These are phyloP conservation scores for Penicillium waksmanii DNA, from an alignment of 495 filamentous ascomycete species.

Conservation along the genomic window DNA sequence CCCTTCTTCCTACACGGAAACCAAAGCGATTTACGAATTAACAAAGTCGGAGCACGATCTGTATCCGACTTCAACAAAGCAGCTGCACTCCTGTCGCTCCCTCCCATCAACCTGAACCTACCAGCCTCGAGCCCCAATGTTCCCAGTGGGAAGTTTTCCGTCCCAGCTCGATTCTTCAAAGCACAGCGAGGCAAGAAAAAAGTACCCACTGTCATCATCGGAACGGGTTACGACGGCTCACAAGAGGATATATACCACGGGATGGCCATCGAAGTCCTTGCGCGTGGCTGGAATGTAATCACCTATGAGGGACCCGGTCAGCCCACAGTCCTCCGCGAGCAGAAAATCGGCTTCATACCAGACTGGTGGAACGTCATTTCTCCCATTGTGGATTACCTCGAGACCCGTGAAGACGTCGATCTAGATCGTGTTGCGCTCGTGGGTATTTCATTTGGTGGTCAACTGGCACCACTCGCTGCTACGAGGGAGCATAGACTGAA, in stretches of 20 bases:
- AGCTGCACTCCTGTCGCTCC: neutral
- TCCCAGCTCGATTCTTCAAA: slow-evolving; percentile 1
- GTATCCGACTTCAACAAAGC: neutral
- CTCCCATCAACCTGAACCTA: neutral
- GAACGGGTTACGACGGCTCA: slow-evolving; percentile 29
- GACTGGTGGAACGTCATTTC: slow-evolving; percentile 51
- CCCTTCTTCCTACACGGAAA: slow-evolving; percentile 52
- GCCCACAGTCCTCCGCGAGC: slow-evolving; percentile 41
- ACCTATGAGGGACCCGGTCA: slow-evolving; percentile 55
- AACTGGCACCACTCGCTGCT: slow-evolving; percentile 39
- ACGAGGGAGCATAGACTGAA: slow-evolving; percentile 46
- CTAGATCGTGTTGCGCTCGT: slow-evolving; percentile 21
- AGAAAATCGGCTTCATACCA: slow-evolving; percentile 51
- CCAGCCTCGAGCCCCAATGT: neutral
- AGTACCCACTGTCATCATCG: neutral
- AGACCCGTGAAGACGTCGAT: slow-evolving; percentile 25
- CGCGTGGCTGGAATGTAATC: slow-evolving; percentile 49
- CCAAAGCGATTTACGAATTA: neutral
- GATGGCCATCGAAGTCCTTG: slow-evolving; percentile 33
- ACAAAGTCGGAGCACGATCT: neutral
- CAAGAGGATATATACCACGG: slow-evolving; percentile 49
- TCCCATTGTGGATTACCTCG: slow-evolving; percentile 46
- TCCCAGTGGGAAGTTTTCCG: neutral
- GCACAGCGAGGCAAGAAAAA: neutral
- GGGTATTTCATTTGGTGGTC: slow-evolving; percentile 45